Evolutionary conservation across 2,329 filamentous ascomycete species (phyloP).

Genomic region (Harringtonia aguacate): DNA sequence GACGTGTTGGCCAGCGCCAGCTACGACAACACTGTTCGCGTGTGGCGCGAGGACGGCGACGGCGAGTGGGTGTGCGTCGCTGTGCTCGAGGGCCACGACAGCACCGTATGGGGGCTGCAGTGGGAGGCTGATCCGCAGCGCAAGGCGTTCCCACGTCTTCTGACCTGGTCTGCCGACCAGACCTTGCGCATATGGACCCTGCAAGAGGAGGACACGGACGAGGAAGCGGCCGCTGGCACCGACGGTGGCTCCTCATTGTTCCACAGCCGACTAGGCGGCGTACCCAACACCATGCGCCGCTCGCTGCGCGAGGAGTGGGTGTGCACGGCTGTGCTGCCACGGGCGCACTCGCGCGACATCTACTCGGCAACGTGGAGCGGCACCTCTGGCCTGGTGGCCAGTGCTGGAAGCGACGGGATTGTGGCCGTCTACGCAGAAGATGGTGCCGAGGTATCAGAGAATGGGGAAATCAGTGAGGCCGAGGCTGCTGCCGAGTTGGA

Average conservation of each 20-base stretch:
- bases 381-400: constrained; percentile 68
- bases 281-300: constrained; percentile 84
- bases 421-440: constrained; percentile 68
- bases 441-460: neutral
- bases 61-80: constrained; percentile 86
- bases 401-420: constrained; percentile 75
- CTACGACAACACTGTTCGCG: constrained; percentile 82
- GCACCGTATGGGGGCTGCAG: constrained; percentile 85
- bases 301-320: constrained; percentile 73
- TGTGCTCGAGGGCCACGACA: constrained; percentile 66
- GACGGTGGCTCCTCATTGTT: constrained; percentile 15
- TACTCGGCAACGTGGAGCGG: constrained; percentile 82
- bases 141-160: constrained; percentile 47
- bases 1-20: constrained; percentile 81
- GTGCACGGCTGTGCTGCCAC: constrained; percentile 65
- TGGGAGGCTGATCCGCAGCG: constrained; percentile 43
- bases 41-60: constrained; percentile 85
- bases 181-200: constrained; percentile 73
- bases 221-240: constrained; percentile 14
- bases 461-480: neutral
- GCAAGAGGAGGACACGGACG: constrained; percentile 40
- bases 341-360: constrained; percentile 66
- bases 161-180: constrained; percentile 78
- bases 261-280: constrained; percentile 40
- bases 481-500: constrained; percentile 7